These are phyloP conservation scores for Rubia peregrina DNA, from an alignment of 305 asterid genomes.

Conservation along the genomic window DNA sequence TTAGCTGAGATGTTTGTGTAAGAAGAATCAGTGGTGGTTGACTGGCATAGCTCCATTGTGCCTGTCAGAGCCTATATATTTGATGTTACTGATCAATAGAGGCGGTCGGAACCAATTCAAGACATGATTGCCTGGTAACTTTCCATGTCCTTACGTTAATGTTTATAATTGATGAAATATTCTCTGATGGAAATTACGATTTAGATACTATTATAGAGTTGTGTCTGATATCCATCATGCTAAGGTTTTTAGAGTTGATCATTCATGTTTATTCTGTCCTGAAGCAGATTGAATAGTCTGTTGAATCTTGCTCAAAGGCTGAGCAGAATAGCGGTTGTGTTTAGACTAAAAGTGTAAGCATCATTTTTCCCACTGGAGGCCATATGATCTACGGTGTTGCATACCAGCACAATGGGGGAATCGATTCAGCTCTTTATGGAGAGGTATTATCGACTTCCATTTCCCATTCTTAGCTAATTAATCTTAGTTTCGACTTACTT, in stretches of 20 bases:
- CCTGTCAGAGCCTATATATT: constrained; percentile 41
- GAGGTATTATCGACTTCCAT: constrained; percentile 24
- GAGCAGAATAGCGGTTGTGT: constrained; percentile 22
- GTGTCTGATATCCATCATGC: not conserved
- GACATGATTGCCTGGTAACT: constrained; percentile 36
- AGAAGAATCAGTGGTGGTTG: constrained; percentile 1
- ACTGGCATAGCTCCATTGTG: constrained; percentile 34
- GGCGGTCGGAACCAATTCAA: constrained; percentile 18
- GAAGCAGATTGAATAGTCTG: constrained; percentile 35
- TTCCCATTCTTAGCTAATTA: not conserved
- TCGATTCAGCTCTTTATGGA: constrained; percentile 37
- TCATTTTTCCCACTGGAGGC: constrained; percentile 35
- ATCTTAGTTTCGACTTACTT: not conserved
- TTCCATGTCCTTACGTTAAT: not conserved
- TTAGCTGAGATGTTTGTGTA: constrained; percentile 6
- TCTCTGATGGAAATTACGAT: too few species aligned
- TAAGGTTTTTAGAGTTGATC: not conserved
- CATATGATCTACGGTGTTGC: constrained; percentile 41
- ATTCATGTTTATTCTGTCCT: not conserved
- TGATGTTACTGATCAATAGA: constrained; percentile 43
- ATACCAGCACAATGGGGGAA: constrained; percentile 42
- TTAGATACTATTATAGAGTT: not conserved
- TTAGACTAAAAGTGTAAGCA: constrained; percentile 25
- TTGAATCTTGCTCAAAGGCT: constrained; percentile 25
- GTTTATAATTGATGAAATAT: too few species aligned